These are phyloP conservation scores for Trichophyton equinum DNA, from an alignment of 2,329 filamentous ascomycete species.

Conservation along the genomic window DNA sequence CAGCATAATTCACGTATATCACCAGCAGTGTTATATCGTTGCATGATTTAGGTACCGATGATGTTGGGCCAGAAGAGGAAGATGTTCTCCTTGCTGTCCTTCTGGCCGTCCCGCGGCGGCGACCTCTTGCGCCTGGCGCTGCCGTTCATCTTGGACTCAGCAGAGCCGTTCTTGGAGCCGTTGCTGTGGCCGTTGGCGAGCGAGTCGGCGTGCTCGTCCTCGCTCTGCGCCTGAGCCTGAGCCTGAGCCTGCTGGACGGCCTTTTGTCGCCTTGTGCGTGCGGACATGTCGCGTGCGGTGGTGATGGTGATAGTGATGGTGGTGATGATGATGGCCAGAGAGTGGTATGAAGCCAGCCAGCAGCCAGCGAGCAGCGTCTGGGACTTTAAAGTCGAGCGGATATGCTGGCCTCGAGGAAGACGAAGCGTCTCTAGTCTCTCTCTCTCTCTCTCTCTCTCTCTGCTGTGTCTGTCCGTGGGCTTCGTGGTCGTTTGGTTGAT, in stretches of 20 bases:
- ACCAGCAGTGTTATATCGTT: too few relatives aligned
- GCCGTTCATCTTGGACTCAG: conserved; percentile 13
- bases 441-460: too few relatives aligned
- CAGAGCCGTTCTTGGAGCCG: conserved; percentile 11
- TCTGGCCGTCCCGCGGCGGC: conserved; percentile 9
- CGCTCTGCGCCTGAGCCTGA: conserved; percentile 1
- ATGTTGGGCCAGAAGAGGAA: conserved; percentile 73
- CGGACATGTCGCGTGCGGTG: conserved; percentile 7
- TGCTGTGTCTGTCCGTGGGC: too few relatives aligned
- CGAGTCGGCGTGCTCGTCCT: conserved; percentile 5
- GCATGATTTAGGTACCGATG: conserved; percentile 45
- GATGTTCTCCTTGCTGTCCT: conserved; percentile 51
- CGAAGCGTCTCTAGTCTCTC: too few relatives aligned
- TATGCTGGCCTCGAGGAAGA: too few relatives aligned
- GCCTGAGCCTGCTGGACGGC: conserved; percentile 11
- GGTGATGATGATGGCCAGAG: too few relatives aligned
- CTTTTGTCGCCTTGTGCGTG: conserved; percentile 29
- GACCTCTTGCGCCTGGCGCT: background rate
- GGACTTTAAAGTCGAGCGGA: too few relatives aligned
- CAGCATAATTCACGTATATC: background rate
- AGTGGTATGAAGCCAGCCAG: too few relatives aligned
- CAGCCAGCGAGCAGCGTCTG: too few relatives aligned
- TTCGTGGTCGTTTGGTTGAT: too few relatives aligned
- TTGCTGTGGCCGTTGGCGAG: conserved; percentile 17
- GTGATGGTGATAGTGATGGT: background rate